Evolutionary conservation across 805 yeast genomes (phyloP).

Genomic region (Scheffersomyces lignosus): DNA sequence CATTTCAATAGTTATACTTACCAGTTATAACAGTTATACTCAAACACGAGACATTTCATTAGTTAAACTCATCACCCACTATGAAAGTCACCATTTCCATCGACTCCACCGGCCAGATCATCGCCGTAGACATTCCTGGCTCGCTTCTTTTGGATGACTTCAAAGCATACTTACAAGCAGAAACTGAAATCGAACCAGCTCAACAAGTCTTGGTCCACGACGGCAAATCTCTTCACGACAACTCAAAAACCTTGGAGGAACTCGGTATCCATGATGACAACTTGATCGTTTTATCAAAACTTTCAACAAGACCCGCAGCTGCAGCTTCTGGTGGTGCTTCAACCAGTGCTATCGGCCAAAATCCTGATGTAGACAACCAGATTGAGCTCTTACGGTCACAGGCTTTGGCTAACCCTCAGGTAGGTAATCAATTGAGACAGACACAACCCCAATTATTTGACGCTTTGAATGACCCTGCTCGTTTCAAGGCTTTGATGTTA

Average conservation of each 20-base stretch:
- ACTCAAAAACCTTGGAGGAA: conserved; percentile 41
- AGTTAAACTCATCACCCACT: too few species aligned
- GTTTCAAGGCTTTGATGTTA: conserved; percentile 43
- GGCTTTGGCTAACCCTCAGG: conserved; percentile 41
- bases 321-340: conserved; percentile 5
- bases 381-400: conserved; percentile 53
- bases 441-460: conserved; percentile 50
- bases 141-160: conserved; percentile 68
- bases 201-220: conserved; percentile 52
- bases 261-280: conserved; percentile 59
- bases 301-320: conserved; percentile 7
- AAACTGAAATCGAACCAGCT: conserved; percentile 51
- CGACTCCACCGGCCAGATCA: conserved; percentile 20
- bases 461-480: conserved; percentile 46
- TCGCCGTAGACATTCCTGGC: conserved; percentile 61
- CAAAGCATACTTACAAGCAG: conserved; percentile 70
- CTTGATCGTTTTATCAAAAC: conserved; percentile 44
- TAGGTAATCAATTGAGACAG: conserved; percentile 33
- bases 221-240: conserved; percentile 38
- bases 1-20: too few species aligned
- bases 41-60: too few species aligned
- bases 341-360: background rate
- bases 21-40: too few species aligned
- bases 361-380: conserved; percentile 21
- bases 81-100: conserved; percentile 20